phyloP scores from a whole-genome alignment of 148 eudicot genomes.

The Diospyros lotus region DNA sequence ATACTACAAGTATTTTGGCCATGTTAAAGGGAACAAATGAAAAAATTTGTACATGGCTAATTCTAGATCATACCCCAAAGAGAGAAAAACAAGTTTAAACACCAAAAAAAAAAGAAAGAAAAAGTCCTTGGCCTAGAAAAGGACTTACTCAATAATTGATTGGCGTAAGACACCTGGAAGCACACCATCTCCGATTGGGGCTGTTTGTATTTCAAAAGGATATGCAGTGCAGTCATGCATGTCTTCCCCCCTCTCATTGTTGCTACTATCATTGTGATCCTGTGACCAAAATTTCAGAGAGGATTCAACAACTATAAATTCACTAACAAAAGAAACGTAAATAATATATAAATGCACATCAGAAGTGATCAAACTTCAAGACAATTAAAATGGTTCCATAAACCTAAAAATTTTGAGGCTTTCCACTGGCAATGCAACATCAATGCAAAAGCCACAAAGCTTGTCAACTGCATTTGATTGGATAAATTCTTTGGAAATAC shows the following conservation, averaged over 20 bases:
- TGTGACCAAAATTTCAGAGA: constrained; percentile 15
- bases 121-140: neutral
- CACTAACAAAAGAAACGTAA: neutral
- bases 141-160: constrained; percentile 65
- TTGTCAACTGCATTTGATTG: neutral
- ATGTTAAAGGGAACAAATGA: neutral
- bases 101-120: neutral
- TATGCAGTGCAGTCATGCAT: constrained; percentile 10
- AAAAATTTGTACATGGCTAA: neutral
- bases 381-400: neutral
- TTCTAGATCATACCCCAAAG: neutral
- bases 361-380: neutral
- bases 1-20: neutral
- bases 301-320: constrained; percentile 14
- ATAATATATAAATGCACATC: neutral
- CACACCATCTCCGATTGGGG: constrained; percentile 73
- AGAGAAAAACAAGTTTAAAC: neutral
- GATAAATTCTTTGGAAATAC: neutral
- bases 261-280: constrained; percentile 37
- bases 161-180: constrained; percentile 91
- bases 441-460: neutral
- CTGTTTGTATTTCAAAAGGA: constrained; percentile 75
- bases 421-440: neutral
- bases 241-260: constrained; percentile 18
- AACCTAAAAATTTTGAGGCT: neutral